Evolutionary conservation across 768 basidiomycete species (phyloP), one percentile per base, ranked within the genome.

Genomic region (Russula emetica): DNA sequence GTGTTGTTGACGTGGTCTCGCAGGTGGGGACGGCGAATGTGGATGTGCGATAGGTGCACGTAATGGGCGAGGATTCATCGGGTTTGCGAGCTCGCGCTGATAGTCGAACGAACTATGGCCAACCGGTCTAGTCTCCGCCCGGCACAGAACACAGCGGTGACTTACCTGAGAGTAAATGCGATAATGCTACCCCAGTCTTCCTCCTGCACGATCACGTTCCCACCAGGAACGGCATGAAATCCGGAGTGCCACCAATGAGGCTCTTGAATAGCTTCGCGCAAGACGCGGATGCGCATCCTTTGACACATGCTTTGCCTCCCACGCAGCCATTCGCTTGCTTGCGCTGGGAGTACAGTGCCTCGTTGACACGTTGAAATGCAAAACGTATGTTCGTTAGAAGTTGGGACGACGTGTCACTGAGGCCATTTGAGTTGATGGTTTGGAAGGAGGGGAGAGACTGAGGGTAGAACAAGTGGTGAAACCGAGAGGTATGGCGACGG

Each of bases 111-210:
- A 83, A 66, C 87, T 89, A 68, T 44, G 52, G 26, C 20, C 49
- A 61, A 38, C 58, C 55, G 30, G 70, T 53, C 26, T 56, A 3
- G 30, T 30, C 36, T 50, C n/a, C 18, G 18, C n/a, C 36, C 47
- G 51, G 42, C 16, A 63, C 10, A 53, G 20, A 32, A 22, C 10
- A 7, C 30, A 24, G 22, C n/a, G 30, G 36, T 26, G 38, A 71
- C 76, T 22, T 64, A 87, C 86, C 86, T 86, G 55, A 90, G 73
- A 9, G 87, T 88, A 72, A 86, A 89, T 8, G 88, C 85, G 67
- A 90, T 90, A 54, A 91, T 83, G 71, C 87, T 89, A 10, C 87
- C 86, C 86, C 84, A 87, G 72, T 89, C 87, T 69, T 82, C 79
- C 70, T 90, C 89, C 55, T 82, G 72, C 10, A 90, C 81, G 62